Evolutionary conservation across 1,284 basidiomycete genomes (phyloP), one percentile per base, ranked within the genome.

Genomic region (Jaminaea rosea): DNA sequence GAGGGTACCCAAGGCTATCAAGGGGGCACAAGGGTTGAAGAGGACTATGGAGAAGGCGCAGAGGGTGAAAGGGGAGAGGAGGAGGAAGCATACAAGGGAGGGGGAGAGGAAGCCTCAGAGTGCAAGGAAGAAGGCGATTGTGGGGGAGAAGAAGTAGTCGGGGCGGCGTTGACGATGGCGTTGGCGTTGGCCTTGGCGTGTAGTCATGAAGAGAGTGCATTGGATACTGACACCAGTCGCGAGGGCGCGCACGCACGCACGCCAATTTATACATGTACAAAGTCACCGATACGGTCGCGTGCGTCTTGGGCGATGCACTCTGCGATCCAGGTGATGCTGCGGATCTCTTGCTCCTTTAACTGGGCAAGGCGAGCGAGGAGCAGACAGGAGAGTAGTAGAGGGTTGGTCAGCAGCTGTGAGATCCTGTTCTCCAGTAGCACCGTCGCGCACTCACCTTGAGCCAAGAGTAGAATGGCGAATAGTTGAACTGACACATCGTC

Each of bases 321-420:
- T 50, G 90, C 88, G 75, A 96, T 92, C 92, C 92, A 97, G 28
- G 89, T 93, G 69, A 98, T 76, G 72, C 89, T 96, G 64, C 94
- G 79, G 60, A 98, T 92, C 79, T 99, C 94, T 79, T 99, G 94
- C 79, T 99, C 94, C 80, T 98, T 98, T 75, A 98, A 79, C 50
- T 42, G 39, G 6, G 11, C 15, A 19, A 21, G 17, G 26, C 8
- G 44, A 29, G 27, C 8, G 44, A 8, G n/a, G n/a, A n/a, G n/a
- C n/a, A n/a, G n/a, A 46, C 7, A 46, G 27, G 26, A 29, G 36
- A 21, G n/a, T 2, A 46, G 4, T 24, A 9, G 24, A 49, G n/a
- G 44, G 9, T 37, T 19, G 8, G 31, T 13, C 46, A 28, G 23
- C 13, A 27, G 26, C 26, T 29, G 10, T 26, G 9, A 13, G 45